A percentile compares a stretch with the other conserved stretches of the same genome.
Conservation (phyloP, 164 flowering plant genomes). For the Pachysandra terminalis region DNA sequence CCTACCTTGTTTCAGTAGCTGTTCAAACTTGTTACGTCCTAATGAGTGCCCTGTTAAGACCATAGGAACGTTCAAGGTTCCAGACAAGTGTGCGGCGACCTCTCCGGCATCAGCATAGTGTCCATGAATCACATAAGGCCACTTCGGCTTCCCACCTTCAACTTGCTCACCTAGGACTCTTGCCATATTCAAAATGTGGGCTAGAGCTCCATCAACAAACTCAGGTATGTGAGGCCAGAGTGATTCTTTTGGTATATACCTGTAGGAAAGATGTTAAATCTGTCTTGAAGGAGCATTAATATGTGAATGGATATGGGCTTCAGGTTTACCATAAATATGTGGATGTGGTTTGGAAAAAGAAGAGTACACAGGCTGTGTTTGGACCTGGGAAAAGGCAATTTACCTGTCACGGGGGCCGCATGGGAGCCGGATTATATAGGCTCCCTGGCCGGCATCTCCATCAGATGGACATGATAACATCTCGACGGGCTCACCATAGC, state of each 20-base stretch:
- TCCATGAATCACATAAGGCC: constrained; percentile 89
- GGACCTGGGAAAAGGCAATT: no score
- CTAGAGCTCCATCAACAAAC: constrained; percentile 69
- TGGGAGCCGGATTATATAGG: constrained; percentile 77
- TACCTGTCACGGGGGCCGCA: constrained; percentile 69
- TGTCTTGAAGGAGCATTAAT: background rate
- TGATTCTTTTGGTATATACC: constrained; percentile 74
- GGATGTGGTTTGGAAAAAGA: no score
- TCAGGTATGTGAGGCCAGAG: constrained; percentile 83
- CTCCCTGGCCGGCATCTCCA: constrained; percentile 41
- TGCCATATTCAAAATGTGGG: constrained; percentile 71
- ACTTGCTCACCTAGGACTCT: constrained; percentile 63
- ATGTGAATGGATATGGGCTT: background rate
- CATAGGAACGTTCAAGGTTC: constrained; percentile 77
- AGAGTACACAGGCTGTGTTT: no score
- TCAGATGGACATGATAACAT: constrained; percentile 62
- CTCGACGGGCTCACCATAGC: constrained; percentile 80
- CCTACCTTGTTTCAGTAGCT: constrained; percentile 76
- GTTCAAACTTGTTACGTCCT: constrained; percentile 86
- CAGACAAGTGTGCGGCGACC: constrained; percentile 67
- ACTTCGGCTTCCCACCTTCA: constrained; percentile 51
- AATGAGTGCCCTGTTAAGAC: constrained; percentile 82
- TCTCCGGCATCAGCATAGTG: constrained; percentile 91
- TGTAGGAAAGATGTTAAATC: constrained; percentile 3
- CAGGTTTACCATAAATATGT: background rate